phyloP scores from a whole-genome alignment of 768 basidiomycete genomes.

The Kwoniella sp. region DNA sequence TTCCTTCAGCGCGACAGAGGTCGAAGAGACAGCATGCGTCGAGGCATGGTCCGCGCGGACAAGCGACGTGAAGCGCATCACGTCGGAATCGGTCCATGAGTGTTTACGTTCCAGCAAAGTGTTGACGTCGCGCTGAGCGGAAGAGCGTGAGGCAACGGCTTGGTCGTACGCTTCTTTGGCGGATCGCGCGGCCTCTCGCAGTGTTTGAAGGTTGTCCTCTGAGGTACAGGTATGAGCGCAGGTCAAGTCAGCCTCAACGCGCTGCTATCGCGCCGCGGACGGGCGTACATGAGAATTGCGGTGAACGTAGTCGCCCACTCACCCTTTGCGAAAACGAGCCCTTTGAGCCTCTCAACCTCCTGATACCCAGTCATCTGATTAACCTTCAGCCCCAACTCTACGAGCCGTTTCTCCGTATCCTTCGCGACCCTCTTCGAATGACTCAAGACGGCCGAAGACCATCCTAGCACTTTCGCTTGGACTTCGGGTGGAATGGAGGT shows the following conservation, averaged over 20 bases:
- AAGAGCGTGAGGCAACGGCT: constrained; percentile 76
- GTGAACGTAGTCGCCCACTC: constrained; percentile 52
- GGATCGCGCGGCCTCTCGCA: constrained; percentile 68
- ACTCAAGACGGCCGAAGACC: constrained; percentile 54
- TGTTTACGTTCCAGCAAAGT: constrained; percentile 92
- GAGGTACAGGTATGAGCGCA: constrained; percentile 36
- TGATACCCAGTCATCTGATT: constrained; percentile 90
- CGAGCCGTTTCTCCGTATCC: constrained; percentile 61
- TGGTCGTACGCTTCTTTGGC: constrained; percentile 77
- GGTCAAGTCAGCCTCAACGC: neutral
- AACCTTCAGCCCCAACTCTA: constrained; percentile 73
- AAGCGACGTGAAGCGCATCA: constrained; percentile 81
- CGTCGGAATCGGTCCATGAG: constrained; percentile 86
- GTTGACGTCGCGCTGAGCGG: constrained; percentile 93
- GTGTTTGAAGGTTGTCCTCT: constrained; percentile 74
- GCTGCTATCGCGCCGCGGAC: neutral
- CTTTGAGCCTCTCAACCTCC: constrained; percentile 73
- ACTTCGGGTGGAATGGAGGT: constrained; percentile 17
- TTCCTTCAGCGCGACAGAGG: constrained; percentile 69
- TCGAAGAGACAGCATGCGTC: constrained; percentile 74
- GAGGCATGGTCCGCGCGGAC: constrained; percentile 86
- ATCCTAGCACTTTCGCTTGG: constrained; percentile 7
- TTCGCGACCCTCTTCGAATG: constrained; percentile 68
- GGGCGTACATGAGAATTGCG: neutral
- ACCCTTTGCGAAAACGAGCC: constrained; percentile 75